phyloP scores from a whole-genome alignment of 306 rosid genomes.

The Acacia melanoxylon region DNA sequence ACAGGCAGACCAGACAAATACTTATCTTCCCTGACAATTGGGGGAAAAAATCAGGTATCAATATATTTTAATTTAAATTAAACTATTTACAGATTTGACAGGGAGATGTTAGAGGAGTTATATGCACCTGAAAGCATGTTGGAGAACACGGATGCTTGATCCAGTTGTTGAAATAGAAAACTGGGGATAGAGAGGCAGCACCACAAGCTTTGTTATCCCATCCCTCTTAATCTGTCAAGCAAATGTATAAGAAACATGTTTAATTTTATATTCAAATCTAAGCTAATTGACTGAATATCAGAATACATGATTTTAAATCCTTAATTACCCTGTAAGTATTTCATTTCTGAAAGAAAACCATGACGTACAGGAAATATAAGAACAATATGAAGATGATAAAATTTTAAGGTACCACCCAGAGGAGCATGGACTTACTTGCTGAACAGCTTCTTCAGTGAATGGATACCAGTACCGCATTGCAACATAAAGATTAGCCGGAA shows the following conservation, averaged over 20 bases:
- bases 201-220: constrained; percentile 89
- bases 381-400: constrained; percentile 1
- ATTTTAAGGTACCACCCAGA: constrained; percentile 18
- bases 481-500: constrained; percentile 76
- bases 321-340: constrained; percentile 1
- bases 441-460: constrained; percentile 96
- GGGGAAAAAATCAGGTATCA: constrained; percentile 28
- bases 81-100: constrained; percentile 24
- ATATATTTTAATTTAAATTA: background rate
- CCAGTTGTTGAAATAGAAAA: constrained; percentile 99
- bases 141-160: constrained; percentile 87
- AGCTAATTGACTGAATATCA: constrained; percentile 22
- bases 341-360: constrained; percentile 14
- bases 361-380: background rate
- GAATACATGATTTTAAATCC: constrained; percentile 9
- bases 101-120: constrained; percentile 20
- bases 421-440: constrained; percentile 58
- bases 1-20: constrained; percentile 80
- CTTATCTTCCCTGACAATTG: constrained; percentile 72
- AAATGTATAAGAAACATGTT: constrained; percentile 21
- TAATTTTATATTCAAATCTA: constrained; percentile 24
- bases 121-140: constrained; percentile 68
- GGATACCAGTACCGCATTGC: constrained; percentile 99
- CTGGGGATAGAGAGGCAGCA: constrained; percentile 95
- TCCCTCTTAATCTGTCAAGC: constrained; percentile 81